Percentiles rank a stretch among this genome's conserved stretches.
These are phyloP conservation scores for Paramecium sexaurelia DNA, from an alignment of 73 alveolate genomes.

Conservation along the genomic window DNA sequence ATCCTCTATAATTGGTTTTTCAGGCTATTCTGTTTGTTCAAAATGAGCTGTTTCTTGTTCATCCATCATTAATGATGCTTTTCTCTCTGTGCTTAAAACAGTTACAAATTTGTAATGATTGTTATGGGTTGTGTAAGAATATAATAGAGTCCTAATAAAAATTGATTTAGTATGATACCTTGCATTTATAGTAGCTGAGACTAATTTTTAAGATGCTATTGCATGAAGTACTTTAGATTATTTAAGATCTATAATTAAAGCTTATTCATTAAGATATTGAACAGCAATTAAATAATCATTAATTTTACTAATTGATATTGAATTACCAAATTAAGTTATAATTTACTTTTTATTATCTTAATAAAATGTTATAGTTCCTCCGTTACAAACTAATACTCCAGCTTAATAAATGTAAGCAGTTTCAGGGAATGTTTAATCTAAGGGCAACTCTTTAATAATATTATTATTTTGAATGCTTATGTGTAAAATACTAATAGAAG, in stretches of 20 bases:
- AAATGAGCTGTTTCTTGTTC: background rate
- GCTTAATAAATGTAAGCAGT: background rate
- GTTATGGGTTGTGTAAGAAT: background rate
- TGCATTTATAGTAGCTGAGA: background rate
- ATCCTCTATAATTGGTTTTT: background rate
- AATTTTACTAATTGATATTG: background rate
- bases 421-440: background rate
- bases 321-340: background rate
- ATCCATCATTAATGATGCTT: background rate
- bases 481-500: background rate
- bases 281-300: background rate
- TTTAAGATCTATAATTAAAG: background rate
- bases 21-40: background rate
- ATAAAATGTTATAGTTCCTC: background rate
- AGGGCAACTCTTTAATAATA: background rate
- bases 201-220: background rate
- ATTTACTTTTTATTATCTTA: background rate
- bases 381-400: background rate
- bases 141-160: background rate
- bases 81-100: slow-evolving; percentile 9
- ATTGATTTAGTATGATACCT: background rate
- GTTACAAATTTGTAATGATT: background rate
- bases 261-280: background rate
- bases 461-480: background rate
- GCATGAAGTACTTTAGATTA: background rate